Evolutionary conservation across 805 yeast genomes (phyloP).

Genomic region (Wickerhamomyces mucosus): DNA sequence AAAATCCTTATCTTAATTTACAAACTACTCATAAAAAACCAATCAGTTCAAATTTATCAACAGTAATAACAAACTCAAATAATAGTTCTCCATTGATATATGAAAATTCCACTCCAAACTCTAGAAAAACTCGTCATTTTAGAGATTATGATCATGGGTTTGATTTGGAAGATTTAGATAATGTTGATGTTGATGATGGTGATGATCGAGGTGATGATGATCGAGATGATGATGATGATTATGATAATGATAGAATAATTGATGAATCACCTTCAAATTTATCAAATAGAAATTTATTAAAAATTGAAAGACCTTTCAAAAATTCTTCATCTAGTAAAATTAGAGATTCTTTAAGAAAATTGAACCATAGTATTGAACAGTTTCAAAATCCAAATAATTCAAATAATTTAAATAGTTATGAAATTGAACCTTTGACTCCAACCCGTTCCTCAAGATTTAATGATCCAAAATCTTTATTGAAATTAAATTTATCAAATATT

Average conservation of each 20-base stretch:
- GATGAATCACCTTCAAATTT: slow-evolving; percentile 14
- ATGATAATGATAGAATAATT: slow-evolving; percentile 1
- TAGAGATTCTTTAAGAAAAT: slow-evolving; percentile 30
- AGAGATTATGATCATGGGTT: too few relatives aligned
- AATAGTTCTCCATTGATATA: slow-evolving; percentile 22
- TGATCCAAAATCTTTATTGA: slow-evolving; percentile 9
- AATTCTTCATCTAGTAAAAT: slow-evolving; percentile 32
- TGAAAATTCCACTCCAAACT: slow-evolving; percentile 19
- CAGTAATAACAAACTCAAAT: slow-evolving; percentile 18
- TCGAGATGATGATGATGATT: slow-evolving; percentile 8
- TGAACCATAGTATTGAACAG: slow-evolving; percentile 26
- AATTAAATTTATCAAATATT: slow-evolving; percentile 2
- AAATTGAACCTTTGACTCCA: slow-evolving; percentile 34
- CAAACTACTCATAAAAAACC: slow-evolving; percentile 10
- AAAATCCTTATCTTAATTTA: too few relatives aligned
- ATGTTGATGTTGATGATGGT: slow-evolving; percentile 8
- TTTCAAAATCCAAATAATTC: slow-evolving; percentile 7
- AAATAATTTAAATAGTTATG: slow-evolving; percentile 13
- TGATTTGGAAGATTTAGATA: slow-evolving; percentile 7
- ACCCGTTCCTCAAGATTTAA: slow-evolving; percentile 25
- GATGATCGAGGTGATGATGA: slow-evolving; percentile 6
- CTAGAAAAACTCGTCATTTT: too few relatives aligned
- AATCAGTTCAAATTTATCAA: slow-evolving; percentile 21
- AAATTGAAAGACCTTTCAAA: slow-evolving; percentile 24
- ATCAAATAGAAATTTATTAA: slow-evolving; percentile 9